Evolutionary conservation across 257 asterid species (phyloP).

Genomic region (Ehretia macrophylla): DNA sequence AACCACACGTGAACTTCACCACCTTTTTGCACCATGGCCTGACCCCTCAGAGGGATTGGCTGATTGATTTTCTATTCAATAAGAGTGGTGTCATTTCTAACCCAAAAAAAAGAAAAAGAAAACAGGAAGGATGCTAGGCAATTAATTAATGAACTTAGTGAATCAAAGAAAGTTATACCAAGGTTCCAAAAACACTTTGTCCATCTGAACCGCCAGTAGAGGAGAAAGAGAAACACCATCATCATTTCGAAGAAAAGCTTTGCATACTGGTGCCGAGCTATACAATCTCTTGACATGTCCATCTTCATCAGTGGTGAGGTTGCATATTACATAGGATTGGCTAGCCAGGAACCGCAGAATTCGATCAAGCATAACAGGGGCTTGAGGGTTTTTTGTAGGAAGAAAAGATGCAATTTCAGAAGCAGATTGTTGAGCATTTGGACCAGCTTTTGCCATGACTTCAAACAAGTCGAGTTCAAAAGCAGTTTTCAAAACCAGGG

Average conservation of each 20-base stretch:
- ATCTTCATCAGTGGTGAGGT: background rate
- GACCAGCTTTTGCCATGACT: conserved; percentile 14
- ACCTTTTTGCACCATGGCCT: too few relatives aligned
- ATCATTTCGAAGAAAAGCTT: background rate
- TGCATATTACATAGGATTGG: background rate
- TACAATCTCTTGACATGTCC: conserved; percentile 7
- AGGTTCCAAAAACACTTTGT: conserved; percentile 21
- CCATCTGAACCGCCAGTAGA: background rate
- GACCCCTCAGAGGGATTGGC: too few relatives aligned
- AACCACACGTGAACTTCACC: too few relatives aligned
- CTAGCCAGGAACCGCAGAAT: conserved; percentile 16
- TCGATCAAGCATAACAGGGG: conserved; percentile 16
- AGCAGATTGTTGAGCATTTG: conserved; percentile 8
- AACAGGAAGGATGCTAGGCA: too few relatives aligned
- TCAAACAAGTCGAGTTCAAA: conserved; percentile 16
- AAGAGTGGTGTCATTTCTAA: too few relatives aligned
- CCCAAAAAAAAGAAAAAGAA: too few relatives aligned
- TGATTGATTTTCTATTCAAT: too few relatives aligned
- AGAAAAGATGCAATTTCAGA: conserved; percentile 14
- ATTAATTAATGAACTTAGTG: too few relatives aligned
- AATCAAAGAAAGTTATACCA: conserved; percentile 15
- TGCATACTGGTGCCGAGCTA: conserved; percentile 6
- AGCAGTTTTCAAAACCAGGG: conserved; percentile 14
- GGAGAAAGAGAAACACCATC: conserved; percentile 9
- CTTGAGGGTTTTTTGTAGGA: conserved; percentile 15